Base-by-base conservation (phyloP, 805 yeast species). In the Candida stauntonica region DNA sequence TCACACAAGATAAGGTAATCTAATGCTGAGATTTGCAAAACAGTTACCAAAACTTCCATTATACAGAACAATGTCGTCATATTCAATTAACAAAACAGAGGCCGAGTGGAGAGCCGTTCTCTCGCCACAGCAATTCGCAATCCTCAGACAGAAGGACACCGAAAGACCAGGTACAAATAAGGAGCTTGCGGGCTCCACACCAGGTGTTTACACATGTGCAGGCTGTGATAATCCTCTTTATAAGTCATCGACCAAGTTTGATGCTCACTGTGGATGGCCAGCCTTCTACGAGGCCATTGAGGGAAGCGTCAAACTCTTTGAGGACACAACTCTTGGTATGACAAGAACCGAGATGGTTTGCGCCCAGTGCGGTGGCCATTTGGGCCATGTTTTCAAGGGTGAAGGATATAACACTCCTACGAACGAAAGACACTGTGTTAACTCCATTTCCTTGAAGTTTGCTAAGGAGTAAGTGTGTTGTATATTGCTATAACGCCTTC, bases 261-360 rank as follows among this genome's bases (percentile, higher is more conserved):
- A 82, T 41, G 77, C 95, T 11, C 87, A 87, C 38, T 93, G 99
- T 61, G 99, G 99, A 3, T 93, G 99, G 99, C 99, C 99, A 1
- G 89, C 96, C 0, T 93, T 93, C 61, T 91, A 81, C 60, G 83
- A 86, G 41, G 96, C 95, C 1, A 66, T 86, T 28, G 94, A 95
- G 0, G 89, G 88, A 0, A 71, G 95, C 5, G 71, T 93, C 28
- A 70, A 61, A 16, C 68, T 81, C 11, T 62, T 72, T 42, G 70
- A 66, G 15, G 99, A 93, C 60, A 52, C 41, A 0, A 61, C 81
- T 7, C 62, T 65, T 35, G 98, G 98, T 0, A 88, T 83, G 93
- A 68, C 66, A 12, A 72, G 99, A 45, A 86, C 79, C 11, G 99
- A 93, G 59, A 89, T 93, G 81, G 70, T 82, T 46, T 93, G 99